Base-by-base conservation (phyloP, 768 basidiomycete genomes). In the Boletus rubropictus region DNA sequence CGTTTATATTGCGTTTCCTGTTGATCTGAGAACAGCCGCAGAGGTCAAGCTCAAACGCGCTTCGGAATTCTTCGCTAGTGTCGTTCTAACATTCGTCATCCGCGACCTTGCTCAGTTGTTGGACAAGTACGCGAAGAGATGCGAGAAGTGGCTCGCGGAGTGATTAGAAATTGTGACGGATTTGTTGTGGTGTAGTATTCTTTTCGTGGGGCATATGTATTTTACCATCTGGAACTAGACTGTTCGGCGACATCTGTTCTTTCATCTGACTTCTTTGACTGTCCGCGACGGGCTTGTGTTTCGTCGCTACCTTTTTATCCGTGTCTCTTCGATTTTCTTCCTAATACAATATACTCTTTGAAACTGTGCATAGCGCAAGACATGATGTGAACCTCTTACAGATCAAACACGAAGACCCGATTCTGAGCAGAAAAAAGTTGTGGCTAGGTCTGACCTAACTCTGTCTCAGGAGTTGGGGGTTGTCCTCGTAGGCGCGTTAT, bases 81-180 rank as follows among this genome's bases (percentile, higher is more conserved):
- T 93, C 51, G 80, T 95, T 45, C 74, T 92, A 51, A 87, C 87
- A 15, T 93, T 95, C 63, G 89, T 95, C 58, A 82, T 95, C 58
- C 82, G 83, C 44, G 90, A 93, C 64, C 74, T 92, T 53, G 87
- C 88, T 34, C 81, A 85, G 58, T 69, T 94, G 41, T 73, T 94
- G 51, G 92, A 94, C 73, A 93, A 94, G 69, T 93, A 92, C 65
- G 86, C 84, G 53, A 92, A 92, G 76, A 88, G 89, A 65, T 89
- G 88, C 68, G 90, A 90, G 70, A 90, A 89, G 68, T 90, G 89
- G 87, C 76, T 91, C 31, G 86, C 82, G 31, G 89, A 93, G 62
- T 91, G 73, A 74, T 51, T 54, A 56, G 56, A 53, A 39, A 36
- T 27, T 37, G 53, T 48, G 46, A 34, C 27, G 50, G 54, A 58